Percentiles rank a stretch among this genome's conserved stretches.
These are phyloP conservation scores for Diplotaxis tenuifolia DNA, from an alignment of 345 rosid genomes.

Conservation along the genomic window DNA sequence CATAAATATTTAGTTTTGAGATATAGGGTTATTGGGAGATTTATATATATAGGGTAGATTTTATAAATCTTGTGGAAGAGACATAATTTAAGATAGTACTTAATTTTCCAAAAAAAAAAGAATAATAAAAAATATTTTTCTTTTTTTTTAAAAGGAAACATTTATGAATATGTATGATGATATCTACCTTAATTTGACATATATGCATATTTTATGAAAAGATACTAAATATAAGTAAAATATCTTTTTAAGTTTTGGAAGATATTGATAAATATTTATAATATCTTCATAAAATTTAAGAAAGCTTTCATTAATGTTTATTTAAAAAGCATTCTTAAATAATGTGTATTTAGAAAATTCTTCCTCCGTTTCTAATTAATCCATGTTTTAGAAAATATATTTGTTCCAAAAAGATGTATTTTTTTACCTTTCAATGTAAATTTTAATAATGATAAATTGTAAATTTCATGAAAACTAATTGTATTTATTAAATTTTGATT, in stretches of 20 bases:
- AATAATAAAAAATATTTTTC: too few species aligned
- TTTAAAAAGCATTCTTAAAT: too few species aligned
- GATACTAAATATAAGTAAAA: background rate
- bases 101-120: background rate
- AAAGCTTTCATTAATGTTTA: background rate
- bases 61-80: background rate
- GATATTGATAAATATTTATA: background rate
- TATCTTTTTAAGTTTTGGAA: background rate
- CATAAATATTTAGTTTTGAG: background rate
- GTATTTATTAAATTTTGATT: too few species aligned
- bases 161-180: background rate
- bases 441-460: too few species aligned
- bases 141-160: background rate
- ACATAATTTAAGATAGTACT: background rate
- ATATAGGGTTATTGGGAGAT: background rate
- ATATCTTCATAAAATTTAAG: background rate
- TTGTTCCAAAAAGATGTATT: too few species aligned
- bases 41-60: background rate
- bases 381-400: too few species aligned
- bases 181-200: background rate
- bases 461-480: too few species aligned
- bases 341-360: too few species aligned
- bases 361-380: too few species aligned
- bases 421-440: too few species aligned
- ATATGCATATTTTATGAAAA: background rate